Percentiles rank a stretch among this genome's conserved stretches.
Conservation (phyloP, 1,284 basidiomycete genomes). For the Vanrija sp. region DNA sequence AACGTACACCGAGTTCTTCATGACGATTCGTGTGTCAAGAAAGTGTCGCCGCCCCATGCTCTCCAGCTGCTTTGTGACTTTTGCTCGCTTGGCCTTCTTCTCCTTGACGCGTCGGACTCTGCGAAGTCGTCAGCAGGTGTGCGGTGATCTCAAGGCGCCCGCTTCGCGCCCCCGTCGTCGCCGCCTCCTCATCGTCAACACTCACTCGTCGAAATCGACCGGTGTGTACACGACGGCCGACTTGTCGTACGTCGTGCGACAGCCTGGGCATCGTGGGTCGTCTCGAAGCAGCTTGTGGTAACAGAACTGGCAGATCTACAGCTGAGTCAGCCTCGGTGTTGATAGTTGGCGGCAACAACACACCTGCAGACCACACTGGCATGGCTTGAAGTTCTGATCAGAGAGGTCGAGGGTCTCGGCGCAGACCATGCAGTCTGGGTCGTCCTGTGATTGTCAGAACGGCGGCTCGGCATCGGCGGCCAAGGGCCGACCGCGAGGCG, state of each 20-base stretch:
- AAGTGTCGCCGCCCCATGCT: constrained; percentile 79
- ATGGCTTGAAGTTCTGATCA: constrained; percentile 99
- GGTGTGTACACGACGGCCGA: constrained; percentile 93
- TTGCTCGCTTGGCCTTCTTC: constrained; percentile 92
- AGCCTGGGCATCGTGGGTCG: constrained; percentile 96
- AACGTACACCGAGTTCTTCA: constrained; percentile 94
- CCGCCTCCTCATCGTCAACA: constrained; percentile 31
- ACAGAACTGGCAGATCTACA: constrained; percentile 96
- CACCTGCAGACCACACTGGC: constrained; percentile 97
- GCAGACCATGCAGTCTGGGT: constrained; percentile 96
- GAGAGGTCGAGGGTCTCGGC: constrained; percentile 98
- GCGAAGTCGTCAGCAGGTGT: constrained; percentile 17
- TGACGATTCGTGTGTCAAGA: constrained; percentile 91
- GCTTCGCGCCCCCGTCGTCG: not conserved
- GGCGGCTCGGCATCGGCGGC: not conserved
- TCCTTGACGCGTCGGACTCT: constrained; percentile 94
- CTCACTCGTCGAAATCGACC: constrained; percentile 91
- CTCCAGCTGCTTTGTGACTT: constrained; percentile 94
- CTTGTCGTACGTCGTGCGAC: constrained; percentile 88
- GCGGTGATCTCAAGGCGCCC: not conserved
- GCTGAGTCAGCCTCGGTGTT: not conserved
- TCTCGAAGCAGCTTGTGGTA: constrained; percentile 98
- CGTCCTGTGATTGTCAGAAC: constrained; percentile 61
- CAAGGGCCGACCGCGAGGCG: too few species aligned
- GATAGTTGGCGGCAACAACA: constrained; percentile 17